Evolutionary conservation across 2,329 filamentous ascomycete species (phyloP).

Genomic region (Seiridium unicorne): DNA sequence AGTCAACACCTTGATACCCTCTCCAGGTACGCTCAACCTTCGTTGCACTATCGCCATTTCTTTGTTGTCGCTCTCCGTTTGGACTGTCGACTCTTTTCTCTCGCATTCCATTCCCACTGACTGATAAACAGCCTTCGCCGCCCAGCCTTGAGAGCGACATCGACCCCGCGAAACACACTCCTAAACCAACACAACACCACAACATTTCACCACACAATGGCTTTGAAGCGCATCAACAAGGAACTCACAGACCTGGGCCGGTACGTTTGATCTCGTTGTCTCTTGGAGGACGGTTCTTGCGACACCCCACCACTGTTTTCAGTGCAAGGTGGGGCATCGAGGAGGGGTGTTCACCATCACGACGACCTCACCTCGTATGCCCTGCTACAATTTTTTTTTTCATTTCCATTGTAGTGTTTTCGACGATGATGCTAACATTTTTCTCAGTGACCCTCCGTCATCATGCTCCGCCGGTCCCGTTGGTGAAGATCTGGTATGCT

Average conservation of each 20-base stretch:
- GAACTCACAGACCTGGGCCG: conserved; percentile 87
- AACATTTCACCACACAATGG: conserved; percentile 54
- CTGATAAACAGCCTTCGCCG: conserved; percentile 22
- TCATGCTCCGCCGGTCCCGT: conserved; percentile 97
- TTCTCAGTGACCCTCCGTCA: conserved; percentile 85
- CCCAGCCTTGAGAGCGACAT: conserved; percentile 18
- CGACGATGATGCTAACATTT: conserved; percentile 25
- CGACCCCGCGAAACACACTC: conserved; percentile 11
- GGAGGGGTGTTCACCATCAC: conserved; percentile 20
- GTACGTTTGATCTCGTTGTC: conserved; percentile 49
- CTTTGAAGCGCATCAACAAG: conserved; percentile 94
- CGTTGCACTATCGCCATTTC: conserved; percentile 8
- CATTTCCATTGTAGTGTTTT: conserved; percentile 14
- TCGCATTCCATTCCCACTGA: conserved; percentile 25
- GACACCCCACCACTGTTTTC: conserved; percentile 15
- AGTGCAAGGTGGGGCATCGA: conserved; percentile 26
- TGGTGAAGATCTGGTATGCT: conserved; percentile 92
- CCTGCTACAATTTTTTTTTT: background rate
- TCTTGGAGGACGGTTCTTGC: conserved; percentile 10
- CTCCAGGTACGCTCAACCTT: conserved; percentile 1
- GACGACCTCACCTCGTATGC: background rate
- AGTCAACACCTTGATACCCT: background rate
- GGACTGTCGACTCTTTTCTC: conserved; percentile 18
- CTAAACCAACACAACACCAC: conserved; percentile 3
- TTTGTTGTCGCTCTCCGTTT: background rate